phyloP scores from a whole-genome alignment of 495 filamentous ascomycete genomes.

The Melanomma pulvis-pyrius region DNA sequence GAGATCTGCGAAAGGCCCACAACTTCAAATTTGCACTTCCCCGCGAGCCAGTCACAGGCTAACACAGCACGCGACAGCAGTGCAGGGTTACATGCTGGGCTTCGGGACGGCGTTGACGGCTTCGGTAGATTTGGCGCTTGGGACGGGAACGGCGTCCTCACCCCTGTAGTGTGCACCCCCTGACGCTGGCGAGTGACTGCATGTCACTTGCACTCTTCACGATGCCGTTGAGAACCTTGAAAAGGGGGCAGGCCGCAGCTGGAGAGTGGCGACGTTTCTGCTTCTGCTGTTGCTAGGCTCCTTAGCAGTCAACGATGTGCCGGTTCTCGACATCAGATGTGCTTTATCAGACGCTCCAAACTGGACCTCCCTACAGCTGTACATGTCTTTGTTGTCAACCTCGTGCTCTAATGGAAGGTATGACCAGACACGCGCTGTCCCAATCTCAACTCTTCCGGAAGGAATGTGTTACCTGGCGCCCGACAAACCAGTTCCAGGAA shows the following conservation, averaged over 20 bases:
- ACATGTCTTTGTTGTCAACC: conserved; percentile 1
- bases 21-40: background rate
- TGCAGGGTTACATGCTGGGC: background rate
- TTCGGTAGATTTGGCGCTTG: background rate
- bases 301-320: background rate
- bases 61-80: background rate
- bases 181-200: background rate
- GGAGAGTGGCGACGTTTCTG: conserved; percentile 6
- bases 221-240: background rate
- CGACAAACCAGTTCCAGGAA: conserved; percentile 1
- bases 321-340: background rate
- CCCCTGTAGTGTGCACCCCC: background rate
- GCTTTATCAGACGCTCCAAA: background rate
- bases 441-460: background rate
- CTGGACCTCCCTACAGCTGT: background rate
- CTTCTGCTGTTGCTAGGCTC: background rate
- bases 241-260: background rate
- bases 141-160: background rate
- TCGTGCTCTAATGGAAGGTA: conserved; percentile 9
- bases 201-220: conserved; percentile 8
- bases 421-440: background rate
- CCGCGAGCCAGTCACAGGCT: background rate
- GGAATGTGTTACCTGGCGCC: background rate
- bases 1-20: background rate
- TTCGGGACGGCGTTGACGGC: background rate